Evolutionary conservation across 306 rosid genomes (phyloP), one percentile per base, ranked within the genome.

Genomic region (Bauhinia variegata): DNA sequence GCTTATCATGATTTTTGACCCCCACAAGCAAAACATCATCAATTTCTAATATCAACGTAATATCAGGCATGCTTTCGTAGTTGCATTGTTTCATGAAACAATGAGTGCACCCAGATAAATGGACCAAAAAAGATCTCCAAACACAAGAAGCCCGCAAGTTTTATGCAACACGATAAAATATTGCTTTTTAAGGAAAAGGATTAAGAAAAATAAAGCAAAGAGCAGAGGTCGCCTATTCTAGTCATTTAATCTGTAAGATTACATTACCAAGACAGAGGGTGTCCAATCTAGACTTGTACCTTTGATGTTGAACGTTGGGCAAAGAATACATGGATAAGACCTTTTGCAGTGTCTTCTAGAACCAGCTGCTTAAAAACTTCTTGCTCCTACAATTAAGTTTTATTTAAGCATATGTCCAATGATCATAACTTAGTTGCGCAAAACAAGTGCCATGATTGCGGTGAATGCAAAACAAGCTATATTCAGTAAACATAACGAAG

Each of bases 271-370:
- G 17, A 5, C 42, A 9, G 49, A 57, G 34, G 43, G 32, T 56
- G 8, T 54, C 39, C 41, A 53, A 76, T 69, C 71, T 76, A 61
- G 72, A 59, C 36, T 13, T 51, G 46, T 84, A 93, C 99, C 99
- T 95, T 95, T 16, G 95, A 81, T 73, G 86, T 82, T 47, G 89
- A 76, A 15, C 92, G 95, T 74, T 90, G 99, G 48, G 96, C 85
- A 77, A 95, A 95, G 85, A 90, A 95, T 54, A 85, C 78, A 63
- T 95, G 89, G 69, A 95, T 87, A 70, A 95, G 95, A 75, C 89
- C 89, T 79, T 80, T 90, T 38, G 97, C 33, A 14, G 97, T 90
- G 78, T 90, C 91, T 16, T 97, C 82, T 60, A 71, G 2, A 53
- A 90, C 91, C 52, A 90, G 58, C 63, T 80, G 46, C 77, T 86